Evolutionary conservation across 345 rosid species (phyloP), one percentile per base, ranked within the genome.

Genomic region (Melastoma malabathricum): DNA sequence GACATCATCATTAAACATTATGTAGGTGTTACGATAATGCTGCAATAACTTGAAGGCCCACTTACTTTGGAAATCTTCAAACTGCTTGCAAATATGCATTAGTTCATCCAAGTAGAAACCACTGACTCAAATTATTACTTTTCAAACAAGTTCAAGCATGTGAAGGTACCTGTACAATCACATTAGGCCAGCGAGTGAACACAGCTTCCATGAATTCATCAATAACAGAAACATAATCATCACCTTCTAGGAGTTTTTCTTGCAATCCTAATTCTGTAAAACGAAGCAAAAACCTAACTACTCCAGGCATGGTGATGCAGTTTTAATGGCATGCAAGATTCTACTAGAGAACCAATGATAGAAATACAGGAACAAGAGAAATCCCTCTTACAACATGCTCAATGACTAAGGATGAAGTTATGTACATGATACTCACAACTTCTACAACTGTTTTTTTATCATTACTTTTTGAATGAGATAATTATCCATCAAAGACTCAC

Each of bases 201-300:
- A 90, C 92, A 55, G 98, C 98, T 72, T 86, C 95, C 98, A 90
- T 84, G 71, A 90, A 90, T 71, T 90, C 98, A 72, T 90, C 98
- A 23, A 84, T 72, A 46, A 90, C 77, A 2, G 67, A 72, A 31
- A 90, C 12, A 64, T 90, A 90, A 43, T 82, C 86, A 2, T 86
- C 95, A 43, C 85, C 75, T 23, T 90, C 95, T 60, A 86, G 80
- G 57, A 96, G 96, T 66, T 68, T 74, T 58, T 84, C 79, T 76
- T 90, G 96, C 69, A 86, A 65, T 60, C 98, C 98, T 82, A 90
- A 66, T 69, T 90, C 98, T 90, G 69, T 52, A 20, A 54, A 41
- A 31, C 18, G 53, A 39, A 17, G 44, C 10, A 8, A 47, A 6
- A 47, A 47, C 5, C 2, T 47, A 1, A 10, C 38, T 46, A 27